Conservation (phyloP, 768 basidiomycete species). For the Collybia nuda region DNA sequence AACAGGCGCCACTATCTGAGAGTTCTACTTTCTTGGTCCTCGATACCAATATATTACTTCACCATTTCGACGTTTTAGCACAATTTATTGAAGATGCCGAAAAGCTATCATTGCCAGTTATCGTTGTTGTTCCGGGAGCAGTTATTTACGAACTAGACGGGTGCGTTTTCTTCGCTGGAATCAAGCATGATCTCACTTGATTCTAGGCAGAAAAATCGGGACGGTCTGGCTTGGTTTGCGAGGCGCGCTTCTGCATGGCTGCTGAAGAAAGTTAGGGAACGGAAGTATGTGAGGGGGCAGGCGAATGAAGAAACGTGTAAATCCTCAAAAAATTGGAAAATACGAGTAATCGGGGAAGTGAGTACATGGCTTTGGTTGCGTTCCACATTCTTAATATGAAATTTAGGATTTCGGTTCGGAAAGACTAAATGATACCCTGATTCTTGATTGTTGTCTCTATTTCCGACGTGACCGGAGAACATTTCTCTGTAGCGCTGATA, state of each 20-base stretch:
- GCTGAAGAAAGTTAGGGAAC: conserved; percentile 57
- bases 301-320: conserved; percentile 64
- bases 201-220: conserved; percentile 46
- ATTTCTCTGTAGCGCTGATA: conserved; percentile 69
- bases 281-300: conserved; percentile 57
- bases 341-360: conserved; percentile 44
- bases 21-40: conserved; percentile 54
- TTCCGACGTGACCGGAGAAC: conserved; percentile 52
- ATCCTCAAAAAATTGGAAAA: conserved; percentile 60
- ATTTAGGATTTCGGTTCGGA: neutral
- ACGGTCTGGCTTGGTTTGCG: conserved; percentile 58
- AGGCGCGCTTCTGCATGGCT: conserved; percentile 72
- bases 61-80: conserved; percentile 61
- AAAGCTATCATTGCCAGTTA: conserved; percentile 42
- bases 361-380: too few relatives aligned
- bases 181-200: neutral
- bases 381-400: neutral
- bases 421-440: conserved; percentile 60
- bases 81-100: conserved; percentile 67
- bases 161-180: conserved; percentile 30
- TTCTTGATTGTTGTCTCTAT: conserved; percentile 75
- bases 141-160: conserved; percentile 79
- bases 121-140: conserved; percentile 69
- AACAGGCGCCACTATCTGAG: conserved; percentile 42
- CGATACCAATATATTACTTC: conserved; percentile 79